Evolutionary conservation across 108 stramenopile genomes (phyloP).

Genomic region (Skeletonema costatum): DNA sequence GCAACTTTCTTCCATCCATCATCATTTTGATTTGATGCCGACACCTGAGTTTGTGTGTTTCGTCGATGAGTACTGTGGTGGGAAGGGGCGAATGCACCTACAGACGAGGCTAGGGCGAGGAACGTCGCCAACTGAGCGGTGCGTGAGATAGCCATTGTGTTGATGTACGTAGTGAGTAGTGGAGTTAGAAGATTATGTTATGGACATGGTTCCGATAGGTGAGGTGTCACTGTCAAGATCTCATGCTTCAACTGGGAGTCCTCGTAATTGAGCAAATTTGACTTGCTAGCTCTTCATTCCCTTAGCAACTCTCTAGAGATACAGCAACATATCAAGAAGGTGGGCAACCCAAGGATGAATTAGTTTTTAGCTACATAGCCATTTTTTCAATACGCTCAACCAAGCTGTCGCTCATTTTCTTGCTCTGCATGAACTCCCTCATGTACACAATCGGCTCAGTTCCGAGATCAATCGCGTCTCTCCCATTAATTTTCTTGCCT

Average conservation of each 20-base stretch:
- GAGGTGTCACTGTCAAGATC: not conserved
- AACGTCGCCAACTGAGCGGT: slow-evolving; percentile 28
- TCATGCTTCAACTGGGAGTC: too few relatives aligned
- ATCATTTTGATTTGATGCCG: slow-evolving; percentile 11
- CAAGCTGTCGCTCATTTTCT: slow-evolving; percentile 63
- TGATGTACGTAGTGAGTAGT: not conserved
- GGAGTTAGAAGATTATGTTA: not conserved
- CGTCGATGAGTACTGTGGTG: slow-evolving; percentile 4
- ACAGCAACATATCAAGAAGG: too few relatives aligned
- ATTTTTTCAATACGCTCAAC: slow-evolving; percentile 26
- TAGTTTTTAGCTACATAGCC: not conserved
- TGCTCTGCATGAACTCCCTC: slow-evolving; percentile 85
- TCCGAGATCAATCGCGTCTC: slow-evolving; percentile 81
- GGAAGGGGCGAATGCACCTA: slow-evolving; percentile 14
- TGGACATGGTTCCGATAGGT: not conserved
- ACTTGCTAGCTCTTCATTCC: too few relatives aligned
- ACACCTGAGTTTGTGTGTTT: slow-evolving; percentile 7
- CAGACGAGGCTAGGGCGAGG: slow-evolving; percentile 16
- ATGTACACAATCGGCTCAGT: slow-evolving; percentile 90
- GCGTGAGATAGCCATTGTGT: slow-evolving; percentile 17
- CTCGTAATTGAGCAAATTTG: too few relatives aligned
- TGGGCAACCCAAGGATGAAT: too few relatives aligned
- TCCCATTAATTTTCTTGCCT: slow-evolving; percentile 77
- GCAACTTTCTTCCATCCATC: slow-evolving; percentile 39
- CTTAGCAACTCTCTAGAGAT: too few relatives aligned